Evolutionary conservation across 257 asterid genomes (phyloP).

Genomic region (Plantago major): DNA sequence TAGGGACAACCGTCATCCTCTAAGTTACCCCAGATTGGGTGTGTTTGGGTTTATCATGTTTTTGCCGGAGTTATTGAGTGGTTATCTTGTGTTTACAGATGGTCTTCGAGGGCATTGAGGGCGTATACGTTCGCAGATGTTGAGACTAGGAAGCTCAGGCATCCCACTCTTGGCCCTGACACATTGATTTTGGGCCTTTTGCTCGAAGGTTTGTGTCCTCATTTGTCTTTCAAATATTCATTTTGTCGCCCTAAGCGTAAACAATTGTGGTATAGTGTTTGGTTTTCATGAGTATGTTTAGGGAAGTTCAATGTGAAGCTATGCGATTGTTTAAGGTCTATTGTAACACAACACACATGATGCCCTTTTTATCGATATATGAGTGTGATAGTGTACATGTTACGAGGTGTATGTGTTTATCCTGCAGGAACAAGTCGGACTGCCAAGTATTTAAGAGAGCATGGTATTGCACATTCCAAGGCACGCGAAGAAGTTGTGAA

Average conservation of each 20-base stretch:
- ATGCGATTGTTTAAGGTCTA: background rate
- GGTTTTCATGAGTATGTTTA: background rate
- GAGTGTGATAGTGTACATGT: too few species aligned
- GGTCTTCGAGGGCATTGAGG: constrained; percentile 87
- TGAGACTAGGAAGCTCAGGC: constrained; percentile 87
- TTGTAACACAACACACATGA: background rate
- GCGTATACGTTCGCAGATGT: constrained; percentile 74
- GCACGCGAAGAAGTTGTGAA: constrained; percentile 63
- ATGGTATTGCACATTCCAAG: constrained; percentile 59
- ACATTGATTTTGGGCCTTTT: constrained; percentile 83
- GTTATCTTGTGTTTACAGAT: constrained; percentile 41
- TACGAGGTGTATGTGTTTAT: constrained; percentile 3
- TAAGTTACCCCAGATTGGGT: too few species aligned
- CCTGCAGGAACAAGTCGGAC: constrained; percentile 84
- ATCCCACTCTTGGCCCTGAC: constrained; percentile 81
- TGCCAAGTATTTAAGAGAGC: constrained; percentile 72
- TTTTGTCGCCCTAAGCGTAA: too few species aligned
- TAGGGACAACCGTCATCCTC: too few species aligned
- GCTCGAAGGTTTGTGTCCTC: constrained; percentile 60
- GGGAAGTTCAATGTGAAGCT: background rate
- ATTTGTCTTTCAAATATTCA: too few species aligned
- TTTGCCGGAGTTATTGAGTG: background rate
- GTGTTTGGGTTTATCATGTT: background rate
- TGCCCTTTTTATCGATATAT: background rate
- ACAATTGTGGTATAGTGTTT: background rate